These are phyloP conservation scores for Blastocystis sp. DNA, from an alignment of 352 stramenopile genomes.

Conservation along the genomic window DNA sequence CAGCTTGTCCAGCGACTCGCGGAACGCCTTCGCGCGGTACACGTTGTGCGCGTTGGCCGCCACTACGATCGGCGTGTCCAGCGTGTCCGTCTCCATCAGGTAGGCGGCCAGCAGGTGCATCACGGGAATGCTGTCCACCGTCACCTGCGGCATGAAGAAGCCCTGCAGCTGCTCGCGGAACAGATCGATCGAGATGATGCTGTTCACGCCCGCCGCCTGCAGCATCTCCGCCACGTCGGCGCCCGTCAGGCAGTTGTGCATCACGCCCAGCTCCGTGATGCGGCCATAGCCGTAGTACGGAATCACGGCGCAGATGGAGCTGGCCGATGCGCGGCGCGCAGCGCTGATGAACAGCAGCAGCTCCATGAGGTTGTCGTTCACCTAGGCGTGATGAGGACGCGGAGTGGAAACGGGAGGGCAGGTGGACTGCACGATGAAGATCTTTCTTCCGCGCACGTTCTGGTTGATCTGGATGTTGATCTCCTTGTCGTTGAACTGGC, in stretches of 20 bases:
- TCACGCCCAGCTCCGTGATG: slow-evolving; percentile 49
- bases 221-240: slow-evolving; percentile 81
- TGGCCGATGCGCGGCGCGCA: slow-evolving; percentile 74
- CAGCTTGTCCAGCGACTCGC: slow-evolving; percentile 50
- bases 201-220: slow-evolving; percentile 79
- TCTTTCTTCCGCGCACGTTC: slow-evolving; percentile 72
- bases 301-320: slow-evolving; percentile 80
- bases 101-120: slow-evolving; percentile 65
- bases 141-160: slow-evolving; percentile 57
- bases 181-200: slow-evolving; percentile 79
- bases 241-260: slow-evolving; percentile 70
- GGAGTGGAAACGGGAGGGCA: slow-evolving; percentile 65
- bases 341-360: slow-evolving; percentile 78
- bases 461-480: slow-evolving; percentile 72
- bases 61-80: slow-evolving; percentile 49
- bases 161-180: slow-evolving; percentile 74
- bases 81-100: slow-evolving; percentile 64
- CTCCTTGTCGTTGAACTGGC: slow-evolving; percentile 67
- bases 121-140: slow-evolving; percentile 63
- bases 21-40: slow-evolving; percentile 63
- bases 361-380: slow-evolving; percentile 79
- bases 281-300: slow-evolving; percentile 82
- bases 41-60: slow-evolving; percentile 63
- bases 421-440: slow-evolving; percentile 73
- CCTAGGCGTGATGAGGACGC: slow-evolving; percentile 12